These are phyloP conservation scores for Termitomyces heimii DNA, from an alignment of 768 basidiomycete species.

Conservation along the genomic window DNA sequence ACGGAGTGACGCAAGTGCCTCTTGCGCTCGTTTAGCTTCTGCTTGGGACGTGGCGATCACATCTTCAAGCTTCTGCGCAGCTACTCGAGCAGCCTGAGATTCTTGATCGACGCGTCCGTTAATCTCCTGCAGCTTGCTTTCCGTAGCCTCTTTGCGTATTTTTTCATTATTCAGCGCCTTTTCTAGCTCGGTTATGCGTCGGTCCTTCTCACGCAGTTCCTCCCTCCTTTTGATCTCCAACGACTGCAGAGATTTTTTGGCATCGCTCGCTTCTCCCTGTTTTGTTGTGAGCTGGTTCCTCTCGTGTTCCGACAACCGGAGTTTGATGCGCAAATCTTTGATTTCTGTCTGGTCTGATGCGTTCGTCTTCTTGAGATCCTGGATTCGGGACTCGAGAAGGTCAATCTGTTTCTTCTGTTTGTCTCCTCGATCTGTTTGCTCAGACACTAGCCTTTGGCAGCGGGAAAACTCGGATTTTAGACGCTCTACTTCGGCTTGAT, in stretches of 20 bases:
- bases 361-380: conserved; percentile 51
- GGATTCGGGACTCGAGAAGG: conserved; percentile 48
- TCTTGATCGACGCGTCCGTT: conserved; percentile 38
- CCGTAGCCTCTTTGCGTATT: conserved; percentile 42
- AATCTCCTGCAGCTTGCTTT: conserved; percentile 37
- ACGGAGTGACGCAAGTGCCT: conserved; percentile 24
- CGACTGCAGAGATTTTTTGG: conserved; percentile 42
- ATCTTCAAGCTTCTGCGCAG: conserved; percentile 27
- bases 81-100: conserved; percentile 23
- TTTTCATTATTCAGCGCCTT: conserved; percentile 43
- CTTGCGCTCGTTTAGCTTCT: conserved; percentile 28
- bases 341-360: conserved; percentile 51
- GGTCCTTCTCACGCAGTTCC: conserved; percentile 51
- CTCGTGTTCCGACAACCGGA: conserved; percentile 55
- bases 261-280: conserved; percentile 44
- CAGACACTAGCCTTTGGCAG: conserved; percentile 38
- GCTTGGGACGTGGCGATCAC: conserved; percentile 30
- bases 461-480: conserved; percentile 51
- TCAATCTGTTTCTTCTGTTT: conserved; percentile 62
- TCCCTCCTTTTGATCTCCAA: conserved; percentile 47
- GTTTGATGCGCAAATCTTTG: conserved; percentile 55
- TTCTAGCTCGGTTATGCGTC: conserved; percentile 50
- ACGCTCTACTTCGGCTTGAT: conserved; percentile 53
- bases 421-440: conserved; percentile 48
- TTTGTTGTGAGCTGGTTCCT: conserved; percentile 43